These are phyloP conservation scores for Stephania cephalantha DNA, from an alignment of 164 flowering plant species.

Conservation along the genomic window DNA sequence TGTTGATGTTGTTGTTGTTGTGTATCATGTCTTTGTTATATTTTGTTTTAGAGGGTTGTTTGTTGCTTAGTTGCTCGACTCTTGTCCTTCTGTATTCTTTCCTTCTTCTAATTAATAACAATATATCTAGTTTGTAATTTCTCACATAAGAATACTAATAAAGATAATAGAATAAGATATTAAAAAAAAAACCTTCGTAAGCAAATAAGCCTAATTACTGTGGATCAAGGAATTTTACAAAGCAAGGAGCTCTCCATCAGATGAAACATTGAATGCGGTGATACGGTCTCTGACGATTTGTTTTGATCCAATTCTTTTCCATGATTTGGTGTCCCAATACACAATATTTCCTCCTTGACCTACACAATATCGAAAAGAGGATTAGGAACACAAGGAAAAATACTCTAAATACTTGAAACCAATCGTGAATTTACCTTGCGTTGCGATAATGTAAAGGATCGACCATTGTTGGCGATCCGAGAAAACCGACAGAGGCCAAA, in stretches of 20 bases:
- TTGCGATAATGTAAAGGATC: slow-evolving; percentile 58
- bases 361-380: slow-evolving; percentile 18
- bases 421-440: slow-evolving; percentile 40
- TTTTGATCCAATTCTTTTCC: slow-evolving; percentile 63
- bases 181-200: neutral
- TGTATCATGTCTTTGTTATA: no score
- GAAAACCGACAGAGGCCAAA: slow-evolving; percentile 81
- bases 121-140: neutral
- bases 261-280: slow-evolving; percentile 71
- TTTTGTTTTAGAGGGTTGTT: no score
- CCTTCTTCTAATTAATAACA: no score
- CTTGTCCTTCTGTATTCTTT: no score
- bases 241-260: slow-evolving; percentile 75
- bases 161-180: no score
- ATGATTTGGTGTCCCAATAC: slow-evolving; percentile 60
- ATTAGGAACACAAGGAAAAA: slow-evolving; percentile 7
- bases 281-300: slow-evolving; percentile 50
- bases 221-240: slow-evolving; percentile 38
- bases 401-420: neutral
- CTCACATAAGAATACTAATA: no score
- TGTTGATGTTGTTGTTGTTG: no score
- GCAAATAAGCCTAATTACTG: neutral
- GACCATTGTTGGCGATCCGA: slow-evolving; percentile 25
- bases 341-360: slow-evolving; percentile 64
- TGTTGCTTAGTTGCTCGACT: no score